Evolutionary conservation across 495 filamentous ascomycete species (phyloP).

Genomic region (Hyaloscypha hepaticicola): DNA sequence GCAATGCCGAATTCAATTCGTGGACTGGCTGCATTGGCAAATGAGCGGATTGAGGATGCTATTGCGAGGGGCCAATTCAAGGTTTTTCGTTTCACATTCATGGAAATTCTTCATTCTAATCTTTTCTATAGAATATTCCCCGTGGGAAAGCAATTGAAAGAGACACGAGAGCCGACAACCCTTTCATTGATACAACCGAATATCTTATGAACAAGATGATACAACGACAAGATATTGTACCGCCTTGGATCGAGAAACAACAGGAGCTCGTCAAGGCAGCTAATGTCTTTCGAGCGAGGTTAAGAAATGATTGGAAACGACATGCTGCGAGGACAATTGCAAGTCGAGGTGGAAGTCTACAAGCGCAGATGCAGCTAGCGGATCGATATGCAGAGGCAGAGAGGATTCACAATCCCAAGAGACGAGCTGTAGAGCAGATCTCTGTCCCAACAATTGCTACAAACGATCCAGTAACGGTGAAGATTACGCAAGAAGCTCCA

Average conservation of each 20-base stretch:
- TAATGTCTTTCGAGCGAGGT: constrained; percentile 65
- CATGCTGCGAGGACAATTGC: constrained; percentile 81
- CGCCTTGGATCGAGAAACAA: constrained; percentile 95
- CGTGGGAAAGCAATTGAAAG: constrained; percentile 76
- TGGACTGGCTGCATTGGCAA: constrained; percentile 80
- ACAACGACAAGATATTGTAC: constrained; percentile 83
- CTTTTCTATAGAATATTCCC: constrained; percentile 56
- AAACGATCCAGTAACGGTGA: constrained; percentile 47
- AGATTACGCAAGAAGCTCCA: constrained; percentile 38
- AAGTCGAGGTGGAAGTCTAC: constrained; percentile 73
- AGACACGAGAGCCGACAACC: constrained; percentile 79
- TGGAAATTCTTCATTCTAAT: background rate
- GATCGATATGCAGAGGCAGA: constrained; percentile 75
- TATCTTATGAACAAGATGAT: constrained; percentile 99
- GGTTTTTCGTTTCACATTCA: constrained; percentile 15
- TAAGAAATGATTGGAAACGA: constrained; percentile 83
- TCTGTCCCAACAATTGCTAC: constrained; percentile 48
- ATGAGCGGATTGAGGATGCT: constrained; percentile 92
- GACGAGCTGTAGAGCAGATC: constrained; percentile 45
- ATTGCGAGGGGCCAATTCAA: constrained; percentile 91
- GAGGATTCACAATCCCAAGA: constrained; percentile 50
- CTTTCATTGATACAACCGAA: constrained; percentile 94
- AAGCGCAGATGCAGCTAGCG: constrained; percentile 72
- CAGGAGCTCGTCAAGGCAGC: constrained; percentile 77
- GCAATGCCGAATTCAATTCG: constrained; percentile 75